Evolutionary conservation across 148 eudicot genomes (phyloP).

Genomic region (Rhododendron ferrugineum): DNA sequence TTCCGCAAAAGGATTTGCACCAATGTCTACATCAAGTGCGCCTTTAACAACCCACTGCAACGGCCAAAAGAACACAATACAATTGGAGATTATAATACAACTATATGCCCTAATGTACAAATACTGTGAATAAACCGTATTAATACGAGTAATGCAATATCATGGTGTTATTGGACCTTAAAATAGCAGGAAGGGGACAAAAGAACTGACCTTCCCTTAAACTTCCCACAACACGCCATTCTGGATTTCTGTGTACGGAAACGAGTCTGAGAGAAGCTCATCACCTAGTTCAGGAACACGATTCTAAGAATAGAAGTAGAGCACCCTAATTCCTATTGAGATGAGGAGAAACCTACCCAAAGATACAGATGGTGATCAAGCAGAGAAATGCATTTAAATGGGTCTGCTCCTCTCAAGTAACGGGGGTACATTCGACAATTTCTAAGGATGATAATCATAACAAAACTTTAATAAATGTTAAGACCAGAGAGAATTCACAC

Average conservation of each 20-base stretch:
- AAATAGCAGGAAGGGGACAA: neutral
- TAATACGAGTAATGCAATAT: neutral
- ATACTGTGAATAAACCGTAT: neutral
- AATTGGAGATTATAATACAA: neutral
- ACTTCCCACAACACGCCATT: constrained; percentile 90
- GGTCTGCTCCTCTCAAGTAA: neutral
- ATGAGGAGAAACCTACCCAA: neutral
- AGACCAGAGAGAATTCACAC: neutral
- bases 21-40: constrained; percentile 67
- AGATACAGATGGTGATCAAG: neutral
- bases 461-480: neutral
- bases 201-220: constrained; percentile 63
- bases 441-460: neutral
- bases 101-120: neutral
- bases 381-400: neutral
- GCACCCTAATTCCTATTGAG: neutral
- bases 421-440: neutral
- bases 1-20: constrained; percentile 95
- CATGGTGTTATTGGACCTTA: neutral
- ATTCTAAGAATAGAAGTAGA: neutral
- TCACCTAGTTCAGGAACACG: constrained; percentile 39
- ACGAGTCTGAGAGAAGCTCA: constrained; percentile 87
- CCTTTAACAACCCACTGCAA: constrained; percentile 82
- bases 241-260: constrained; percentile 62
- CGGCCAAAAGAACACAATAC: neutral